Conservation (phyloP, 1,284 basidiomycete species). For the Malassezia yamatoensis region DNA sequence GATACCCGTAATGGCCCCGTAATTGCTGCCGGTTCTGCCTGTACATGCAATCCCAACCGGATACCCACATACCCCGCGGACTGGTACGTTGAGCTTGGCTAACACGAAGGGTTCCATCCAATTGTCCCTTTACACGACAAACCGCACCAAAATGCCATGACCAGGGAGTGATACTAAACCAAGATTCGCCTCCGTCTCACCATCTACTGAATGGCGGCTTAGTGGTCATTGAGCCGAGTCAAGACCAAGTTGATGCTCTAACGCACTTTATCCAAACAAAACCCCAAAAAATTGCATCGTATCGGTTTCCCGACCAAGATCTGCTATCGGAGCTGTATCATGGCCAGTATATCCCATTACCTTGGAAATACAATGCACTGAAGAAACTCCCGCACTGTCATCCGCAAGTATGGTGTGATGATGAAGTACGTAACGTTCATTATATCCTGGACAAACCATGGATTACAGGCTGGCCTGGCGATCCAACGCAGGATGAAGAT, state of each 20-base stretch:
- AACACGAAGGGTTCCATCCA: slow-evolving; percentile 64
- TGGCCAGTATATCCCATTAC: slow-evolving; percentile 56
- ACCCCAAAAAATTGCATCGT: slow-evolving; percentile 57
- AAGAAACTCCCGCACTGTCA: slow-evolving; percentile 67
- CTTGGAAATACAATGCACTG: slow-evolving; percentile 76
- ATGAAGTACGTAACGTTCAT: slow-evolving; percentile 54
- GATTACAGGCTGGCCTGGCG: slow-evolving; percentile 20
- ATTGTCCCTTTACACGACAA: slow-evolving; percentile 67
- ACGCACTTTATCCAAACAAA: slow-evolving; percentile 55
- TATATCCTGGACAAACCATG: slow-evolving; percentile 44
- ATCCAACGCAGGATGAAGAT: slow-evolving; percentile 17
- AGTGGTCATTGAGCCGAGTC: slow-evolving; percentile 67
- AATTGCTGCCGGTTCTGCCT: slow-evolving; percentile 77
- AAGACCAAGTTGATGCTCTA: background rate
- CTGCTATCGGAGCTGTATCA: slow-evolving; percentile 67
- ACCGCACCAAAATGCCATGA: slow-evolving; percentile 49
- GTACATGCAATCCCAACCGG: slow-evolving; percentile 82
- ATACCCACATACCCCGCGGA: slow-evolving; percentile 73
- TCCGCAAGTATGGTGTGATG: slow-evolving; percentile 63
- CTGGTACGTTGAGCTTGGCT: slow-evolving; percentile 56
- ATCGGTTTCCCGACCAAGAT: slow-evolving; percentile 85
- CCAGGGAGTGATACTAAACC: slow-evolving; percentile 33
- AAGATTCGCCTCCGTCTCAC: slow-evolving; percentile 60
- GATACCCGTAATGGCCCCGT: slow-evolving; percentile 34
- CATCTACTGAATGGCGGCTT: slow-evolving; percentile 76